Conservation (phyloP, 371 early-diverging fungal genomes). For the Funneliformis caledonium region DNA sequence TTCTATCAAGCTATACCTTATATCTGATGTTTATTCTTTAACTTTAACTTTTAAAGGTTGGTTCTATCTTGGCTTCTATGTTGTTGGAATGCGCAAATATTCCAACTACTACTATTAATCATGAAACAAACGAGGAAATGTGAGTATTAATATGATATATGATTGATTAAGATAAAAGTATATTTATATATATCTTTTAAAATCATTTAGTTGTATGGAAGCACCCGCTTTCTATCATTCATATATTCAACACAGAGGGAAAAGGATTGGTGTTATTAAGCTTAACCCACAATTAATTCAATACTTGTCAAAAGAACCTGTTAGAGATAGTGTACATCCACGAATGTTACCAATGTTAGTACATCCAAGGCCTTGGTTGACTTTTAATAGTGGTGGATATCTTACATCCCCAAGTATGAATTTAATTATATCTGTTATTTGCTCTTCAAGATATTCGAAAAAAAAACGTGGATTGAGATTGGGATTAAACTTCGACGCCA, state of each 20-base stretch:
- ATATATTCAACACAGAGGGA: slow-evolving; percentile 65
- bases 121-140: slow-evolving; percentile 44
- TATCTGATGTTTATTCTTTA: neutral
- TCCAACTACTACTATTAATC: slow-evolving; percentile 40
- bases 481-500: neutral
- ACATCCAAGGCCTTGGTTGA: slow-evolving; percentile 93
- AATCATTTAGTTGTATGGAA: slow-evolving; percentile 54
- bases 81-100: slow-evolving; percentile 79
- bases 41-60: slow-evolving; percentile 45
- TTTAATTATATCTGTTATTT: neutral
- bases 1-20: neutral
- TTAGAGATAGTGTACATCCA: slow-evolving; percentile 71
- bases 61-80: slow-evolving; percentile 70
- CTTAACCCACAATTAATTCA: slow-evolving; percentile 74
- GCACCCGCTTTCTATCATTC: slow-evolving; percentile 88
- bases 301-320: slow-evolving; percentile 67
- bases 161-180: slow-evolving; percentile 19
- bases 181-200: neutral
- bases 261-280: slow-evolving; percentile 76
- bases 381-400: slow-evolving; percentile 89
- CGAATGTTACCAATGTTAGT: slow-evolving; percentile 94
- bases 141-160: slow-evolving; percentile 59
- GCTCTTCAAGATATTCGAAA: neutral
- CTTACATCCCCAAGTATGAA: slow-evolving; percentile 60
- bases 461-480: neutral